Base-by-base conservation (phyloP, 2,329 filamentous ascomycete genomes). In the Diaporthe sp. region DNA sequence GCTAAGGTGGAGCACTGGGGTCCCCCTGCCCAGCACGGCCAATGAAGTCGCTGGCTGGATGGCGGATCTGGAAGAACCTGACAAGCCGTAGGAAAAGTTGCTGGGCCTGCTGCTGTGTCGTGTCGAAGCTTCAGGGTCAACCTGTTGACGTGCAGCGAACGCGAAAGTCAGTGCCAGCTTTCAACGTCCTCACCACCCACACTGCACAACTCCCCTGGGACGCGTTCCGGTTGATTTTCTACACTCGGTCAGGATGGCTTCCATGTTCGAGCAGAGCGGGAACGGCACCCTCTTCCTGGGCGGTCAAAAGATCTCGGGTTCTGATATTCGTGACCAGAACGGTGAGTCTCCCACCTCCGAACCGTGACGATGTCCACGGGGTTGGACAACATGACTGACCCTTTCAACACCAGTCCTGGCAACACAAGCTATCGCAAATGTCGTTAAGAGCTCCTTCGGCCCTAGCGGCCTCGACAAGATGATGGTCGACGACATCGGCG, bases 401-500 rank as follows among this genome's bases (percentile, higher is more conserved):
- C 57, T 58, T 71, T 52, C 33, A 42, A 47, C 47, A 64, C 38
- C 82, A 96, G 97, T 98, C 66, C 91, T 95, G 79, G 97, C 97
- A 79, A 98, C 97, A 60, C 95, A 98, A 84, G 95, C 96, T 75
- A 98, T 99, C 82, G 94, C 97, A 81, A 99, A 98, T 92, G 96
- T 99, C 75, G 95, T 99, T 85, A 98, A 98, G 89, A 98, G 95
- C 85, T 99, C 97, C 22, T 99, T 99, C 83, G 97, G 97, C 73
- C 97, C 97, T 69, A 98, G 95, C 77, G 97, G 97, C 66, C 90
- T 99, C 78, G 97, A 99, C 85, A 99, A 99, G 91, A 99, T 99
- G 97, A 98, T 99, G 97, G 97, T 99, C 80, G 97, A 99, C 87
- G 97, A 99, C 84, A 98, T 99, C 84, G 97, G 97, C 82, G 97